Conservation (phyloP, 2,329 filamentous ascomycete genomes). For the Monosporascus sp. region DNA sequence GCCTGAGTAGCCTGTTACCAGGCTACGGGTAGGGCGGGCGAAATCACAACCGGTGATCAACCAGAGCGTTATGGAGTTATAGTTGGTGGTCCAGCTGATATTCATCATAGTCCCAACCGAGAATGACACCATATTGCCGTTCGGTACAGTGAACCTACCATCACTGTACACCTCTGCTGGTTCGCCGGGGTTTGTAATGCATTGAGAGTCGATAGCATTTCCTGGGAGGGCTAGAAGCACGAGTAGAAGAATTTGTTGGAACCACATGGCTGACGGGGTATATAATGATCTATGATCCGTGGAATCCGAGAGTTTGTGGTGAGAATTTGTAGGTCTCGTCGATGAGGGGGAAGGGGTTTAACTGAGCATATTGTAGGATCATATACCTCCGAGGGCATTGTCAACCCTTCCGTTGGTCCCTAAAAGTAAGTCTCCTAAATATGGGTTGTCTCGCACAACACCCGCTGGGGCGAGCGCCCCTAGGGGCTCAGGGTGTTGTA, state of each 20-base stretch:
- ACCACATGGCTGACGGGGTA: neutral
- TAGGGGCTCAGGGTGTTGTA: neutral
- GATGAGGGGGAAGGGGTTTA: neutral
- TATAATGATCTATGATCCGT: neutral
- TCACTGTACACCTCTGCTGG: neutral
- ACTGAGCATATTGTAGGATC: neutral
- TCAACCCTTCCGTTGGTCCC: neutral
- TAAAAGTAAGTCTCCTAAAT: neutral
- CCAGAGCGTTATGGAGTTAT: neutral
- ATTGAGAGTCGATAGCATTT: neutral
- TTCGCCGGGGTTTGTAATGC: neutral
- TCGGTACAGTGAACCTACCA: slow-evolving; percentile 1
- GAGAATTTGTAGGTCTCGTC: neutral
- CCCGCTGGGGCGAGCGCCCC: neutral
- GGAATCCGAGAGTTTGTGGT: neutral
- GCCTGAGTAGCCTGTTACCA: neutral
- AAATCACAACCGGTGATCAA: slow-evolving; percentile 3
- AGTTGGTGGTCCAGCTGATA: slow-evolving; percentile 1
- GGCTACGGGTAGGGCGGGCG: neutral
- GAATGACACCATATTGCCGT: neutral
- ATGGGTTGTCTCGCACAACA: neutral
- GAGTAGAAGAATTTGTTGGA: neutral
- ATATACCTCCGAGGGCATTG: neutral
- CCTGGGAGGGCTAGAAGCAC: neutral
- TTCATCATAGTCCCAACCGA: slow-evolving; percentile 1